A percentile compares a stretch with the other conserved stretches of the same genome.
Evolutionary conservation across 352 stramenopile species (phyloP).

Genomic region (Phytophthora sp.): DNA sequence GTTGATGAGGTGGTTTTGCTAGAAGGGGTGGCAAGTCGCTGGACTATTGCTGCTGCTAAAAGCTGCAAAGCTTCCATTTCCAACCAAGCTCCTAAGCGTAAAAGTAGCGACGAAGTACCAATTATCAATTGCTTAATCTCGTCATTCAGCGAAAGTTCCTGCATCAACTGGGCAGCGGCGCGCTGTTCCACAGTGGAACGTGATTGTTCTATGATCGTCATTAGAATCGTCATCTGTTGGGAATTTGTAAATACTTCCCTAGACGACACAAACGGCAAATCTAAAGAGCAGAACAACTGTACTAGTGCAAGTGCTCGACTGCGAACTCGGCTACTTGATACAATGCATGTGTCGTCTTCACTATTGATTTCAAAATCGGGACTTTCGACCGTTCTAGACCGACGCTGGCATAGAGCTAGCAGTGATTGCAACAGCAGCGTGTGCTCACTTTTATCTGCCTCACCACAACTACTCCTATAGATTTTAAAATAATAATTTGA

Average conservation of each 20-base stretch:
- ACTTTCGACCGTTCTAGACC: too few species aligned
- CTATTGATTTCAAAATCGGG: too few species aligned
- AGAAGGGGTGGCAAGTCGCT: slow-evolving; percentile 6
- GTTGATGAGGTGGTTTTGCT: neutral
- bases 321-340: slow-evolving; percentile 23
- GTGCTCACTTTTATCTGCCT: slow-evolving; percentile 16
- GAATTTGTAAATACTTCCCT: slow-evolving; percentile 26
- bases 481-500: slow-evolving; percentile 20
- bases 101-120: slow-evolving; percentile 8
- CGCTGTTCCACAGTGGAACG: slow-evolving; percentile 24
- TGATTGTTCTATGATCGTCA: slow-evolving; percentile 37
- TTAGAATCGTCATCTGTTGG: slow-evolving; percentile 25
- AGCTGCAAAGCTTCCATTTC: slow-evolving; percentile 8
- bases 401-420: slow-evolving; percentile 17
- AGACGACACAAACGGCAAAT: slow-evolving; percentile 23
- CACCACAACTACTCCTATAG: slow-evolving; percentile 15
- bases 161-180: slow-evolving; percentile 26
- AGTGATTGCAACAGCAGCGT: slow-evolving; percentile 16
- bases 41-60: slow-evolving; percentile 11
- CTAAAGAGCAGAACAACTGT: slow-evolving; percentile 36
- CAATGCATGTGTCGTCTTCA: slow-evolving; percentile 5
- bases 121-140: slow-evolving; percentile 17
- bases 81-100: slow-evolving; percentile 19
- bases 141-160: slow-evolving; percentile 27
- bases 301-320: slow-evolving; percentile 27